phyloP scores from a whole-genome alignment of 2,329 filamentous ascomycete species.

The Aschersonia sp. region DNA sequence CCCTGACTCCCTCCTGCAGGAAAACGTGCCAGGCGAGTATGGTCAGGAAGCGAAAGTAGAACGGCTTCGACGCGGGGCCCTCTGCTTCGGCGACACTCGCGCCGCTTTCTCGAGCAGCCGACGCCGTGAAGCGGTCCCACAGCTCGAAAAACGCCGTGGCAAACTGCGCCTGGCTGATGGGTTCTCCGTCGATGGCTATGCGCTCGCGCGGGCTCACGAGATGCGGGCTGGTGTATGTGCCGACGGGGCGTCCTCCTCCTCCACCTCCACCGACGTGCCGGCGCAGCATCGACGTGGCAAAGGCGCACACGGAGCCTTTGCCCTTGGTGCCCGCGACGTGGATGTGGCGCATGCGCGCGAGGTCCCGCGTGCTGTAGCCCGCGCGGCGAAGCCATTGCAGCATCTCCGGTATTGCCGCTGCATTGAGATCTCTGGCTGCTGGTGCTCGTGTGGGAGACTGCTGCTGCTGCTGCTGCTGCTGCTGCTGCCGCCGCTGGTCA shows the following conservation, averaged over 20 bases:
- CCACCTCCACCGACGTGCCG: conserved; percentile 13
- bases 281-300: conserved; percentile 64
- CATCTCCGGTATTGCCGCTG: conserved; percentile 69
- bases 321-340: conserved; percentile 92
- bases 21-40: conserved; percentile 80
- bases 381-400: conserved; percentile 60
- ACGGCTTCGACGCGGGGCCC: conserved; percentile 56
- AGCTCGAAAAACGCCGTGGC: conserved; percentile 69
- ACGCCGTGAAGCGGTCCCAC: conserved; percentile 48
- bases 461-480: neutral
- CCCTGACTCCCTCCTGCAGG: conserved; percentile 56
- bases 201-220: conserved; percentile 71
- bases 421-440: conserved; percentile 41
- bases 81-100: conserved; percentile 26
- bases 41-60: conserved; percentile 86
- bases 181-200: conserved; percentile 63
- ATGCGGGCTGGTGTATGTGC: conserved; percentile 77
- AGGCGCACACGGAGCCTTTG: conserved; percentile 79
- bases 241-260: conserved; percentile 26
- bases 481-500: neutral
- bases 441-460: conserved; percentile 24
- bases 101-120: conserved; percentile 17
- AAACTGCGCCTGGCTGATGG: conserved; percentile 55
- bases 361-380: conserved; percentile 46
- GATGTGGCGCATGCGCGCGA: conserved; percentile 37